phyloP scores from a whole-genome alignment of 1,284 basidiomycete species.

The Phlebopus sp. region DNA sequence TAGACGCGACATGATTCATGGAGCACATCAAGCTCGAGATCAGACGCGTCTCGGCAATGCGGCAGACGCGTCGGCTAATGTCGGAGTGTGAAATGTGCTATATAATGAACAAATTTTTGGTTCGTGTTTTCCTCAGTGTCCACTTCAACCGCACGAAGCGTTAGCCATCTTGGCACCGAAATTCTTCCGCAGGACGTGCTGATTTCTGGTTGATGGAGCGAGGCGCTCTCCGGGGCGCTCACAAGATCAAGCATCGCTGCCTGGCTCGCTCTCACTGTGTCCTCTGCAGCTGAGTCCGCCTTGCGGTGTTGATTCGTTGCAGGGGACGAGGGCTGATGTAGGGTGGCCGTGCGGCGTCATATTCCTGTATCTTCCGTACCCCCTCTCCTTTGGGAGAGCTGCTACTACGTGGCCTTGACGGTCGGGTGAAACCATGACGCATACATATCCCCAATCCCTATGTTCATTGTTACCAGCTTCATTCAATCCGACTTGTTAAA shows the following conservation, averaged over 20 bases:
- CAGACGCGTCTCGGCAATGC: constrained; percentile 11
- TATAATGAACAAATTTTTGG: constrained; percentile 15
- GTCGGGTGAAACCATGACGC: constrained; percentile 76
- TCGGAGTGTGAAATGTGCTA: constrained; percentile 24
- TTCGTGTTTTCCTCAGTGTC: constrained; percentile 36
- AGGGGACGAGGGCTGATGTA: constrained; percentile 40
- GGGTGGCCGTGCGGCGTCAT: constrained; percentile 55
- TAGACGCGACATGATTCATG: constrained; percentile 48
- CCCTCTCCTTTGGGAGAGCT: constrained; percentile 31
- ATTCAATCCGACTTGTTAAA: not conserved
- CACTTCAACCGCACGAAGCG: constrained; percentile 46
- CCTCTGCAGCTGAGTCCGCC: constrained; percentile 38
- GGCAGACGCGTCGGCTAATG: constrained; percentile 5
- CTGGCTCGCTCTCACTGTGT: constrained; percentile 33
- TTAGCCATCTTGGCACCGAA: constrained; percentile 23
- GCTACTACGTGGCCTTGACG: constrained; percentile 78
- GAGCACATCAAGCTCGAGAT: no score
- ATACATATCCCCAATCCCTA: no score
- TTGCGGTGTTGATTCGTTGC: constrained; percentile 50
- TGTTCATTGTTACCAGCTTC: not conserved
- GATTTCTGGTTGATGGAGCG: constrained; percentile 72
- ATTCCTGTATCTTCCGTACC: constrained; percentile 76
- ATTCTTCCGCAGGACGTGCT: constrained; percentile 42
- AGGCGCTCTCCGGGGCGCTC: constrained; percentile 61
- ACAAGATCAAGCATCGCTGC: constrained; percentile 55